A percentile compares a stretch with the other conserved stretches of the same genome.
phyloP scores from a whole-genome alignment of 805 yeast species.

The Hanseniaspora hatyaiensis region DNA sequence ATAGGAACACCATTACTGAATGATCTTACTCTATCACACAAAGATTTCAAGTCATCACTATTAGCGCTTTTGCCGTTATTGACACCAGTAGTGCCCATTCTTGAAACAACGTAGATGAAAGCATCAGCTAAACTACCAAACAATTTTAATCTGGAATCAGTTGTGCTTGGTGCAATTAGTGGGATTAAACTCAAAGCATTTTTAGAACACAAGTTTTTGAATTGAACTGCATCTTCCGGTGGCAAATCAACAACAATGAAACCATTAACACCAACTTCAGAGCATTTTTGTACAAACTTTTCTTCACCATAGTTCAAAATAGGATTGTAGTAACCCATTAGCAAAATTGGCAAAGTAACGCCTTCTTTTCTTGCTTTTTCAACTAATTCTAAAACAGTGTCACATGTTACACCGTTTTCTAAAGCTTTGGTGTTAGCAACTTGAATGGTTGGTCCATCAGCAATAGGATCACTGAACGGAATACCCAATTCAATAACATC shows the following conservation, averaged over 20 bases:
- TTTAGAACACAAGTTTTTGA: constrained; percentile 58
- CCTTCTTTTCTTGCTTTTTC: constrained; percentile 68
- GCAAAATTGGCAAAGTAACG: constrained; percentile 73
- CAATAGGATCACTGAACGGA: constrained; percentile 97
- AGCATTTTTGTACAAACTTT: constrained; percentile 64
- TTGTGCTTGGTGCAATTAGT: constrained; percentile 90
- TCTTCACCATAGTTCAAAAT: constrained; percentile 81
- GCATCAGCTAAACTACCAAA: constrained; percentile 76
- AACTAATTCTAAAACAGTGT: constrained; percentile 58
- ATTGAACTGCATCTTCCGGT: constrained; percentile 89
- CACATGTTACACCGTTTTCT: constrained; percentile 67
- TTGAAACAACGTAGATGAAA: constrained; percentile 87
- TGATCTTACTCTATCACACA: constrained; percentile 65
- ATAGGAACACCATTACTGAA: constrained; percentile 67
- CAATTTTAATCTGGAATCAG: constrained; percentile 71
- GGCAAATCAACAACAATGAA: constrained; percentile 92
- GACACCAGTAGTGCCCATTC: constrained; percentile 98
- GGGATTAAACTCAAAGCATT: constrained; percentile 79
- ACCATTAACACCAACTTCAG: constrained; percentile 86
- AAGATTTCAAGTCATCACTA: constrained; percentile 43
- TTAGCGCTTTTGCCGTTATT: constrained; percentile 44
- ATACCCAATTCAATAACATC: constrained; percentile 90
- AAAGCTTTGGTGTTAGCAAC: constrained; percentile 74
- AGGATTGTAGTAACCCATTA: constrained; percentile 98
- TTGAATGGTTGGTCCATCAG: constrained; percentile 97